These are phyloP conservation scores for Lactarius pseudohatsudake DNA, from an alignment of 768 basidiomycete genomes.

Conservation along the genomic window DNA sequence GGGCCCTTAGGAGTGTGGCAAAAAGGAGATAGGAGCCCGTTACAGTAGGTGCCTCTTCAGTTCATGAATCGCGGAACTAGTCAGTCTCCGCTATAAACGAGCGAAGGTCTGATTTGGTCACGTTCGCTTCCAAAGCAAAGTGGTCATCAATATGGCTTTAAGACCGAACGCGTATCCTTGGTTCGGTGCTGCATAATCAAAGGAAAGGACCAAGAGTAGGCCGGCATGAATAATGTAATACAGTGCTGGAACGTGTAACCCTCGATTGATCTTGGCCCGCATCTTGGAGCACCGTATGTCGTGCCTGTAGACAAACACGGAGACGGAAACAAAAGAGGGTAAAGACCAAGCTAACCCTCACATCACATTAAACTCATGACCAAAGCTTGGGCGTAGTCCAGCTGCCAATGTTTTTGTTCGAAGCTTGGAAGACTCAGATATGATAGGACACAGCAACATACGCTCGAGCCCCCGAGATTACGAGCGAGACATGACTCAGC, in stretches of 20 bases:
- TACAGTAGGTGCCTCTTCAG: not conserved
- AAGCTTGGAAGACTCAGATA: not conserved
- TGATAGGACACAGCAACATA: not conserved
- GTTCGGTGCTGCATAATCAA: not conserved
- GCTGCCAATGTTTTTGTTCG: slow-evolving; percentile 3
- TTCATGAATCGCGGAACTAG: not conserved
- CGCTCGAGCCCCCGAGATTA: not conserved
- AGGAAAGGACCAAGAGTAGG: not conserved
- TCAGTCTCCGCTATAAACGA: slow-evolving; percentile 3
- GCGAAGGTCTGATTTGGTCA: not conserved
- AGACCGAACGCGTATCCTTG: slow-evolving; percentile 1
- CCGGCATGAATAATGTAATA: not conserved
- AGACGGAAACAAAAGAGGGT: not conserved
- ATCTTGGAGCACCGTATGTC: not conserved
- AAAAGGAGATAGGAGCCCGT: not conserved
- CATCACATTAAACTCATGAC: slow-evolving; percentile 19
- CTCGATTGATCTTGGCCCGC: slow-evolving; percentile 2
- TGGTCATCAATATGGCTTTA: slow-evolving; percentile 5
- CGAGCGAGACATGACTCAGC: slow-evolving; percentile 2
- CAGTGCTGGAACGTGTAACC: not conserved
- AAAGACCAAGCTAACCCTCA: slow-evolving; percentile 5
- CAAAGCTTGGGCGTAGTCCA: slow-evolving; percentile 16
- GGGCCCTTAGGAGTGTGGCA: not conserved
- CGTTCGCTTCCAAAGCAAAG: slow-evolving; percentile 6
- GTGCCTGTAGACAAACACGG: not conserved